phyloP scores from a whole-genome alignment of 345 rosid genomes.

The Carallia brachiata region DNA sequence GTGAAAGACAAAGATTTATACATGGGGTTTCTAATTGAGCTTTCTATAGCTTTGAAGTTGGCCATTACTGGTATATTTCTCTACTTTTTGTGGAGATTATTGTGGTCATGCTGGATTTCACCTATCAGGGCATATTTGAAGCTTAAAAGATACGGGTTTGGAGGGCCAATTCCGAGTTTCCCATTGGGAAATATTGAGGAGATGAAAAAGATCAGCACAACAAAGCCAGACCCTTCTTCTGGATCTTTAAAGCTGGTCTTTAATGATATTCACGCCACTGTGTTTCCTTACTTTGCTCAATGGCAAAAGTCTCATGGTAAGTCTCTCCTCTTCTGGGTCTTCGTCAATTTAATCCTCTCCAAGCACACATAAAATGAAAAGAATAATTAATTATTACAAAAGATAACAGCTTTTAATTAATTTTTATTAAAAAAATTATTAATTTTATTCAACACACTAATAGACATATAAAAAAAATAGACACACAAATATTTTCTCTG shows the following conservation, averaged over 20 bases:
- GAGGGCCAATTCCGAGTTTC: constrained; percentile 74
- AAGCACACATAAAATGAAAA: too few species aligned
- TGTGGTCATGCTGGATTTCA: constrained; percentile 56
- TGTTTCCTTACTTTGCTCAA: constrained; percentile 69
- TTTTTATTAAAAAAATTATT: too few species aligned
- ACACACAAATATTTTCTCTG: too few species aligned
- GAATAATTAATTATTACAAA: too few species aligned
- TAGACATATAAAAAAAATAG: too few species aligned
- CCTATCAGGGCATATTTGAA: constrained; percentile 50
- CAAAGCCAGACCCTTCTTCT: constrained; percentile 17
- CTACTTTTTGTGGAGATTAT: constrained; percentile 33
- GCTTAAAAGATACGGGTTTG: constrained; percentile 61
- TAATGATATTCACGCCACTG: constrained; percentile 77
- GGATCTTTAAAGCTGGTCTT: constrained; percentile 35
- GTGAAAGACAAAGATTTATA: constrained; percentile 20
- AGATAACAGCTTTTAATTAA: too few species aligned
- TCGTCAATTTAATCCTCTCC: constrained; percentile 1
- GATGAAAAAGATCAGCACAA: constrained; percentile 43
- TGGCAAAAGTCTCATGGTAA: constrained; percentile 84
- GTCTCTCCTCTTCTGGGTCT: constrained; percentile 9
- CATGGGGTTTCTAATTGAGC: constrained; percentile 24
- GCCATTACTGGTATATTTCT: constrained; percentile 23
- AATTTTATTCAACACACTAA: too few species aligned
- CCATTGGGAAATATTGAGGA: constrained; percentile 79
- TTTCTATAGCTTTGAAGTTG: constrained; percentile 15